A percentile compares a stretch with the other conserved stretches of the same genome.
Conservation (phyloP, 441 rosid genomes). For the Euphorbia celastroides region DNA sequence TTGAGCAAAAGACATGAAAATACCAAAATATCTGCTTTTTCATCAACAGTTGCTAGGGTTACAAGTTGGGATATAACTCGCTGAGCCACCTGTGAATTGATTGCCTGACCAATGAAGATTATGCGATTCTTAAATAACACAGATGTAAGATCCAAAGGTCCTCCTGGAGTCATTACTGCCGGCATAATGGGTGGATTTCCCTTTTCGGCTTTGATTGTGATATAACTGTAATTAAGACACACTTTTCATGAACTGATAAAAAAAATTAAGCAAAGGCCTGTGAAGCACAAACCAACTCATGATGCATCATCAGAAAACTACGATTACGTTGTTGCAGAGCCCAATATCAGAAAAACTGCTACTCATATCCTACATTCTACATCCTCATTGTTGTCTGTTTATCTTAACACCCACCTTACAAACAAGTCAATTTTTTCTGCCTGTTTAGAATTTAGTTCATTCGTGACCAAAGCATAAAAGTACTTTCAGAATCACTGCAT, state of each 20-base stretch:
- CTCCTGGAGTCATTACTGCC: slow-evolving; percentile 79
- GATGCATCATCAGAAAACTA: not conserved
- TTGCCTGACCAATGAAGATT: slow-evolving; percentile 78
- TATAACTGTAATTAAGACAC: slow-evolving; percentile 28
- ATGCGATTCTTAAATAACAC: slow-evolving; percentile 78
- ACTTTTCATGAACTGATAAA: slow-evolving; percentile 5
- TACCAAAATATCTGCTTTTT: slow-evolving; percentile 81
- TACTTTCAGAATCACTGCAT: not conserved
- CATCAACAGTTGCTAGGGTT: slow-evolving; percentile 76
- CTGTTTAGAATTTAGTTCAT: not conserved
- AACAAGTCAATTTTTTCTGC: not conserved
- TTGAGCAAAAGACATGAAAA: too few species aligned
- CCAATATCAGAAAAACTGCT: not conserved
- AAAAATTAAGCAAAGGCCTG: not conserved
- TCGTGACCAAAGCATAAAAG: not conserved
- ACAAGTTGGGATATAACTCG: slow-evolving; percentile 86
- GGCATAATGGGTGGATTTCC: slow-evolving; percentile 90
- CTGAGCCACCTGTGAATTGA: slow-evolving; percentile 85
- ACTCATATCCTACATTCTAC: not conserved
- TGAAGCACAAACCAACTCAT: slow-evolving; percentile 12
- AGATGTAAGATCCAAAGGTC: slow-evolving; percentile 73
- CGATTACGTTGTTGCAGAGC: not conserved
- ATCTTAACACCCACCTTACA: not conserved
- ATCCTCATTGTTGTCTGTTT: not conserved
- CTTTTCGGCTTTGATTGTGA: slow-evolving; percentile 45